Conservation (phyloP, 495 filamentous ascomycete genomes). For the Podospora pseudopauciseta region DNA sequence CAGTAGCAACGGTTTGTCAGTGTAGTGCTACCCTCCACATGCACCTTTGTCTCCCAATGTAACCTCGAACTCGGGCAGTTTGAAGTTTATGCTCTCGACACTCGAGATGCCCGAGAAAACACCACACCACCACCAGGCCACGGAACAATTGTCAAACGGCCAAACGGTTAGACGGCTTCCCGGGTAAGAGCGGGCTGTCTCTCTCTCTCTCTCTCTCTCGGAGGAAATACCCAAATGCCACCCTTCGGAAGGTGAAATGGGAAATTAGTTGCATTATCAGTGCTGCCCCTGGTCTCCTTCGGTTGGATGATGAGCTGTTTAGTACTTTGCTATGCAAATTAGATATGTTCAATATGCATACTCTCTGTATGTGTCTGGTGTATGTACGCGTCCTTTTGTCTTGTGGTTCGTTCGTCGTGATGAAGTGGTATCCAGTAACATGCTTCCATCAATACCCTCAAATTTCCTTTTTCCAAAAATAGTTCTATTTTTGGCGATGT, state of each 20-base stretch:
- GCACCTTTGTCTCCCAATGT: neutral
- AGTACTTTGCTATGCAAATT: neutral
- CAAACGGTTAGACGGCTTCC: neutral
- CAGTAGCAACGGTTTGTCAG: neutral
- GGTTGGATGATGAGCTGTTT: neutral
- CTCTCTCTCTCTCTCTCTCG: neutral
- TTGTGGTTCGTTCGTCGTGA: neutral
- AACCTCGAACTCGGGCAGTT: neutral
- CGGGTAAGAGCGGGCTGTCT: neutral
- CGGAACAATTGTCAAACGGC: neutral
- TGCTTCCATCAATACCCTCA: neutral
- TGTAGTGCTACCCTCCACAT: neutral
- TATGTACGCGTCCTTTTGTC: neutral
- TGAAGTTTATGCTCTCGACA: neutral
- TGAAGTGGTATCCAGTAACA: neutral
- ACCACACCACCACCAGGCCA: neutral
- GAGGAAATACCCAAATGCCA: neutral
- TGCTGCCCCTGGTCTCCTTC: neutral
- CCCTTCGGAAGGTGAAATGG: neutral
- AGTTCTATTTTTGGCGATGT: neutral
- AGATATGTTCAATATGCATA: neutral
- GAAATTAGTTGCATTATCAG: neutral
- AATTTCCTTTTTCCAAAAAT: constrained; percentile 3
- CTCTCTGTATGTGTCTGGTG: neutral
- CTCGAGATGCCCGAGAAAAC: neutral